Base-by-base conservation (phyloP, 2,329 filamentous ascomycete species). In the Stemphylium lycopersici region DNA sequence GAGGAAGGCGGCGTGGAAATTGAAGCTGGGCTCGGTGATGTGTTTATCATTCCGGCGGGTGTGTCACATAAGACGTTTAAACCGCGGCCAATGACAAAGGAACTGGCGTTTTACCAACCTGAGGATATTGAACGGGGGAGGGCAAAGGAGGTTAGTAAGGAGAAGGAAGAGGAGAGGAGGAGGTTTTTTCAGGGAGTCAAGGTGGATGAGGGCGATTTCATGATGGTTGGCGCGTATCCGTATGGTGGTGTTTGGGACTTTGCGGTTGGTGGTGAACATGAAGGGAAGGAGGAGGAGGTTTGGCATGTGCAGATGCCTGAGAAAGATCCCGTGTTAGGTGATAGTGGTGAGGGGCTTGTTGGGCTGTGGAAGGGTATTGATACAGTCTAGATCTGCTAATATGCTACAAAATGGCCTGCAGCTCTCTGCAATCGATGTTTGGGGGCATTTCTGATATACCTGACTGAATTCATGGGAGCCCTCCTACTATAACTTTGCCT, bases 191-290 rank as follows among this genome's bases (percentile, higher is more conserved):
- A 63, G 5, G 58, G 61, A 1, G 61, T 81, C 1, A 41, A 73
- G 49, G 49, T 81, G 4, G 26, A 29, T 29, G 58, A 66, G 1
- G 80, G 80, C 0, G 56, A 64, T 44, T 84, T 83, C 58, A 81
- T 78, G 46, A 84, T 84, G 83, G 79, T 86, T 68, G 84, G 84
- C 0, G 82, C 81, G 4, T 87, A 86, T 73, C 81, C 81, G 2
- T 62, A 63, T 32, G 76, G 78, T 2, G 72, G 71, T 0, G 67
- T 71, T 10, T 85, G 83, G 83, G 81, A 84, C 63, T 84, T 82
- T 64, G 71, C 70, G 4, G 68, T 76, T 2, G 80, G 79, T 7
- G 80, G 79, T 1, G 78, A 79, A 55, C 69, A 80, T 63, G 65
- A 63, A 16, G 77, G 72, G 11, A 61, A 69, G 13, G 80, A 77